Percentiles rank a stretch among this genome's conserved stretches.
These are phyloP conservation scores for Orobanche coerulescens DNA, from an alignment of 257 asterid species.

Conservation along the genomic window DNA sequence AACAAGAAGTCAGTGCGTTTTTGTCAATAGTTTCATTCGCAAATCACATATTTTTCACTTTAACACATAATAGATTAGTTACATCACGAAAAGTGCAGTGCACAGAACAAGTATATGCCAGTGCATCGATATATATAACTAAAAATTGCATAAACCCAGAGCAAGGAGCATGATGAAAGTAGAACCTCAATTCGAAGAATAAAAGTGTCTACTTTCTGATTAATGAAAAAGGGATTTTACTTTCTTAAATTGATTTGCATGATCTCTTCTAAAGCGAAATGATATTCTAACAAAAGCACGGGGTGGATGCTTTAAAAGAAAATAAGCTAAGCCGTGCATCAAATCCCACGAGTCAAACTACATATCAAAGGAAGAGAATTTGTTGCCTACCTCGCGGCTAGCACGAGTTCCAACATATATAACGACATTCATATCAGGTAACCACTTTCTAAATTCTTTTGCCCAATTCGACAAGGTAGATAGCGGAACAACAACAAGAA, in stretches of 20 bases:
- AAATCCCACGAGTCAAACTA: slow-evolving; percentile 9
- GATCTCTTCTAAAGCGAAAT: slow-evolving; percentile 8
- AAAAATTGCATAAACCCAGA: background rate
- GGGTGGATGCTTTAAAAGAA: slow-evolving; percentile 3
- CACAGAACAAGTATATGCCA: background rate
- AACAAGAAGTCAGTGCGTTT: background rate
- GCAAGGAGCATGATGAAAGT: slow-evolving; percentile 3
- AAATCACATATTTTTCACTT: background rate
- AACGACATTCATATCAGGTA: slow-evolving; percentile 80
- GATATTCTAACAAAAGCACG: background rate
- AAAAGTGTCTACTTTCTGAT: background rate
- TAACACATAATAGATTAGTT: background rate
- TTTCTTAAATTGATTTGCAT: slow-evolving; percentile 5
- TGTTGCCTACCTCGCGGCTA: slow-evolving; percentile 80
- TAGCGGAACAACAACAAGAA: slow-evolving; percentile 94
- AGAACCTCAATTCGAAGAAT: background rate
- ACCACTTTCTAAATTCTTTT: slow-evolving; percentile 94
- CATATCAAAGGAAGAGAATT: background rate
- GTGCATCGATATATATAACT: background rate
- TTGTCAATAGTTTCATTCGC: background rate
- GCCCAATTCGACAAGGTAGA: slow-evolving; percentile 99
- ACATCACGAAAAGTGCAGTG: background rate
- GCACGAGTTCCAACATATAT: slow-evolving; percentile 94
- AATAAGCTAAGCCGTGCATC: background rate
- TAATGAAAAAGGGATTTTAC: background rate